Evolutionary conservation across 345 rosid genomes (phyloP), one percentile per base, ranked within the genome.

Genomic region (Sisymbrium altissimum): DNA sequence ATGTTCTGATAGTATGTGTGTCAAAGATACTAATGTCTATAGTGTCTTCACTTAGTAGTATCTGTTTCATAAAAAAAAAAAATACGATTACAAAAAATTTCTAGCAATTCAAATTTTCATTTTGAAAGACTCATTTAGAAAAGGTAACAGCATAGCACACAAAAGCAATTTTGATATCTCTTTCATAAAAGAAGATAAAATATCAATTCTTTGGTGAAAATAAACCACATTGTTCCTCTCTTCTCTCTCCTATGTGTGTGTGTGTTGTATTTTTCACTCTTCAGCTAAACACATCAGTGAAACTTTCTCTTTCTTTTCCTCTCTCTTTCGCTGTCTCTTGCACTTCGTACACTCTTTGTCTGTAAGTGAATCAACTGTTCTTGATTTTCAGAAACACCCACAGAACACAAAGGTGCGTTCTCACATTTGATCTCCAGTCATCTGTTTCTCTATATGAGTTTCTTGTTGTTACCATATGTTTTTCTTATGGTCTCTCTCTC

Each of bases 341-440:
- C 35, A 40, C 66, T 40, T 49, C 38, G 15, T 18, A 9, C 59
- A 23, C 60, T 50, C 59, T 17, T 50, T 38, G 48, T 61, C 71
- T 43, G 43, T 2, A 33, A 25, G 17, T 54, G 30, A 17, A 27
- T 25, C 44, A 64, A 30, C 65, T 62, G 56, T 53, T 81, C 70
- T 62, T 70, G 15, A 55, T 43, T 46, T 44, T 53, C 58, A 65
- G 56, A 57, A 68, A 55, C 65, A 21, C 6, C 11, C 17, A 57
- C 64, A 46, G 30, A 65, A 65, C 45, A 15, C 32, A 56, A 50
- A 68, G 80, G 83, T 71, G n/a, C 32, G 21, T 53, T 10, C 61
- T 56, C 61, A 46, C 23, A 23, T 64, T 30, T 32, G 38, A 58
- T 68, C 69, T 66, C 36, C 5, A 44, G 6, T 18, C 33, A 27